Conservation (phyloP, 805 yeast species). For the Metschnikowia anglica region DNA sequence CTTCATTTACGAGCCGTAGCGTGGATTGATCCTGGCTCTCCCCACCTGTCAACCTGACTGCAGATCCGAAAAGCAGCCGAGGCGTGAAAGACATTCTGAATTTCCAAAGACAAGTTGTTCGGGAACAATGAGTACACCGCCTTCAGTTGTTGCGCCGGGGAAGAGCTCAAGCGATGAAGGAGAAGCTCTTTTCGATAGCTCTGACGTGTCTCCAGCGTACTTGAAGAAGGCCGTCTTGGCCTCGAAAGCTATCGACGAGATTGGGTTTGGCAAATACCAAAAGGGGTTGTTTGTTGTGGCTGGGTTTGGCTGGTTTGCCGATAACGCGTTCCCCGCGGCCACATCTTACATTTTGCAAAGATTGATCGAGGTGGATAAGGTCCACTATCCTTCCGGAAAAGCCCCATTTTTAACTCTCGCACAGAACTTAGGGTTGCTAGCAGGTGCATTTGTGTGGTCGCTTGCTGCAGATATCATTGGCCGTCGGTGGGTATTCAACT, state of each 20-base stretch:
- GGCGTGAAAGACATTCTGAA: too few species aligned
- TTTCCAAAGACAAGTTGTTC: too few species aligned
- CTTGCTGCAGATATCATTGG: slow-evolving; percentile 26
- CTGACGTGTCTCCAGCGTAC: slow-evolving; percentile 15
- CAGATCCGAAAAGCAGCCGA: too few species aligned
- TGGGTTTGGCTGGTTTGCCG: slow-evolving; percentile 37
- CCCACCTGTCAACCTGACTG: too few species aligned
- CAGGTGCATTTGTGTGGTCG: slow-evolving; percentile 28
- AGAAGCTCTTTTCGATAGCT: slow-evolving; percentile 12
- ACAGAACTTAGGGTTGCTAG: slow-evolving; percentile 28
- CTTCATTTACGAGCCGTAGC: too few species aligned
- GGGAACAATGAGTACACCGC: too few species aligned
- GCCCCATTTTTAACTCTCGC: slow-evolving; percentile 44
- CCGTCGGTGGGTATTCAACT: slow-evolving; percentile 28
- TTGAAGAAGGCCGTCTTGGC: slow-evolving; percentile 35
- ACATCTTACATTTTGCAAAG: slow-evolving; percentile 33
- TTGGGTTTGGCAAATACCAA: slow-evolving; percentile 35
- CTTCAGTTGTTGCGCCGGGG: too few species aligned
- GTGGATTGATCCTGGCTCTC: too few species aligned
- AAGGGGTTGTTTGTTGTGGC: slow-evolving; percentile 26
- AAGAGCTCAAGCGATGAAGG: too few species aligned
- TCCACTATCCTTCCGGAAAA: slow-evolving; percentile 31
- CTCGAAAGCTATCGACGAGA: slow-evolving; percentile 36
- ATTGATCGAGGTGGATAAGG: slow-evolving; percentile 36
- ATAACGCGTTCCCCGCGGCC: slow-evolving; percentile 42